Evolutionary conservation across 2,329 filamentous ascomycete species (phyloP), one percentile per base, ranked within the genome.

Genomic region (Ophiostoma sp.): DNA sequence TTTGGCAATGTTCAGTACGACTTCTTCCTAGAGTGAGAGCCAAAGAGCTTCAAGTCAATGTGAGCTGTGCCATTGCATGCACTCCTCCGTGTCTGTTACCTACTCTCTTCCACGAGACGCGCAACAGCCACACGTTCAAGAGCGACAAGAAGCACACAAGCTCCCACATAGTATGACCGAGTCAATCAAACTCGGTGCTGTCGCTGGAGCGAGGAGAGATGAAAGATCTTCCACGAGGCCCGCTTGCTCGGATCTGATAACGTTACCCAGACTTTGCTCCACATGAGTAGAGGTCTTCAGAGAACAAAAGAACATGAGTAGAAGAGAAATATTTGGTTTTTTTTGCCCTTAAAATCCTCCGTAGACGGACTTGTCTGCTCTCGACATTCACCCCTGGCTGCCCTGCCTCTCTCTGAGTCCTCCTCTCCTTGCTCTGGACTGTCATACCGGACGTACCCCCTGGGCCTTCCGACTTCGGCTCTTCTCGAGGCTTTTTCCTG

Each of bases 191-290:
- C 27, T 27, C 27, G 1, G 27, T 27, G 27, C 27, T 27, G 27
- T 27, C 27, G 27, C 27, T 27, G 27, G 27, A 27, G 27, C 27
- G 27, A 27, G 27, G 27, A 27, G 27, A 27, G 27, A 27, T 27
- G 27, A 27, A 2, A 63, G 60, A 63, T 63, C 38, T 44, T 42
- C 60, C 40, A 64, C 41, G 8, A 16, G 63, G 42, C 63, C 63
- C 63, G 42, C 42, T 45, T 64, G 47, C 42, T 45, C 63, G 63
- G 63, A 64, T 64, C 63, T 64, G 63, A 64, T 64, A 64, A 64
- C 63, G 45, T 64, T 64, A 36, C 42, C 63, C 45, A 45, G 41
- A 64, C 63, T n/a, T 64, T 64, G 27, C 63, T 64, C 63, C 63
- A 64, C 63, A 45, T 47, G 9, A 3, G 4, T 27, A 42, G 42